Evolutionary conservation across 1,139 yeast species (phyloP).

Genomic region (Geotrichum siamense): DNA sequence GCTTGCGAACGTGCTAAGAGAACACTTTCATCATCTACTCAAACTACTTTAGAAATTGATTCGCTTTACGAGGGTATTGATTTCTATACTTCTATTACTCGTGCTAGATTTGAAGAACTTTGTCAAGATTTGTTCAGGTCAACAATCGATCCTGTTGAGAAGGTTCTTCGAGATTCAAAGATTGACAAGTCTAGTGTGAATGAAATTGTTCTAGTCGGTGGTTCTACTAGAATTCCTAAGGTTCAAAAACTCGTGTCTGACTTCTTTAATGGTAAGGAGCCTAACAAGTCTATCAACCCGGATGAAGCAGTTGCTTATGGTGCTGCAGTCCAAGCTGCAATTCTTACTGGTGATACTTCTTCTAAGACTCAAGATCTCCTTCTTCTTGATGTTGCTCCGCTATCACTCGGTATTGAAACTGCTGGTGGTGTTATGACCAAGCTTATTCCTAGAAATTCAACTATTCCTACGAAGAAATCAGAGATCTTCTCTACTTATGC

Average conservation of each 20-base stretch:
- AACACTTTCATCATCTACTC: conserved; percentile 94
- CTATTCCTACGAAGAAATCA: conserved; percentile 89
- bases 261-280: conserved; percentile 88
- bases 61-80: conserved; percentile 95
- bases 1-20: conserved; percentile 99
- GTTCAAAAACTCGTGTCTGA: conserved; percentile 95
- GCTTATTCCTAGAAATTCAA: conserved; percentile 85
- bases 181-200: conserved; percentile 81
- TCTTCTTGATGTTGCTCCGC: conserved; percentile 79
- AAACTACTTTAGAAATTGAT: conserved; percentile 95
- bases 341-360: conserved; percentile 82
- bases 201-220: conserved; percentile 98
- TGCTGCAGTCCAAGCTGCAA: conserved; percentile 92
- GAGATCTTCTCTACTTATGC: conserved; percentile 87
- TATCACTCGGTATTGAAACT: conserved; percentile 87
- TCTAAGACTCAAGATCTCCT: conserved; percentile 76
- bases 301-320: conserved; percentile 86
- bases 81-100: conserved; percentile 92
- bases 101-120: conserved; percentile 99
- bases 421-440: conserved; percentile 95
- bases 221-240: conserved; percentile 99
- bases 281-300: conserved; percentile 19
- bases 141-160: conserved; percentile 95
- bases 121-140: conserved; percentile 94
- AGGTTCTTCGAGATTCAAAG: conserved; percentile 95